phyloP scores from a whole-genome alignment of 2,329 filamentous ascomycete genomes.

The Cytospora mali region DNA sequence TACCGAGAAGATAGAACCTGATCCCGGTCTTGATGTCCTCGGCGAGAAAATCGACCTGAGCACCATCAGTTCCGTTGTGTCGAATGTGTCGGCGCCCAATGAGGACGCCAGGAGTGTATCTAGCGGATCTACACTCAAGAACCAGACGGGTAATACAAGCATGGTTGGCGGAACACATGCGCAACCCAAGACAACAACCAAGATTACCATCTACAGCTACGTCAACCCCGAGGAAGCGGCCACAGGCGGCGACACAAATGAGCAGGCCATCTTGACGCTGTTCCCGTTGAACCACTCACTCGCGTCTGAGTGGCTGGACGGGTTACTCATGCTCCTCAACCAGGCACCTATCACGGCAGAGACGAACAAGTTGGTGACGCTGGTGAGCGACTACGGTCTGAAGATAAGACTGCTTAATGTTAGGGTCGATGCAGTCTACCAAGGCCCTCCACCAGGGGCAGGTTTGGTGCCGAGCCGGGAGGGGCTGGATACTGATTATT shows the following conservation, averaged over 20 bases:
- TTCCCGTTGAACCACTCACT: conserved; percentile 78
- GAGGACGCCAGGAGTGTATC: conserved; percentile 51
- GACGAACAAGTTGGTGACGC: conserved; percentile 83
- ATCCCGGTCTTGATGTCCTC: conserved; percentile 73
- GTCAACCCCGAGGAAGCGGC: conserved; percentile 45
- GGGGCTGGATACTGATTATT: conserved; percentile 90
- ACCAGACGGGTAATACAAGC: conserved; percentile 29
- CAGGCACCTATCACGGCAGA: conserved; percentile 97
- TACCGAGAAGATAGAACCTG: conserved; percentile 60
- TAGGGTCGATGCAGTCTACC: conserved; percentile 75
- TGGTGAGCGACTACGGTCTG: conserved; percentile 87
- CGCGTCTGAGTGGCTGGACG: conserved; percentile 96
- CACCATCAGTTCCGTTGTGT: conserved; percentile 88
- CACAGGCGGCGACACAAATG: conserved; percentile 50
- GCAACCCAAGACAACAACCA: conserved; percentile 63
- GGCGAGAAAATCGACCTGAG: conserved; percentile 83
- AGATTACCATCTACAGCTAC: conserved; percentile 89
- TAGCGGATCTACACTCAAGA: conserved; percentile 47
- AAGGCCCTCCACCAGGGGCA: conserved; percentile 67
- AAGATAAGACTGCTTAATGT: conserved; percentile 94
- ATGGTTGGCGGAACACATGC: conserved; percentile 21
- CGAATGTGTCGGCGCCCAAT: conserved; percentile 77
- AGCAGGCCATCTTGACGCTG: conserved; percentile 78
- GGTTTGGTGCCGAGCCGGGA: conserved; percentile 80
- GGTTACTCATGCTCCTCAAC: conserved; percentile 89